These are phyloP conservation scores for Debaryomyces psychrophilus DNA, from an alignment of 1,139 yeast genomes.

Conservation along the genomic window DNA sequence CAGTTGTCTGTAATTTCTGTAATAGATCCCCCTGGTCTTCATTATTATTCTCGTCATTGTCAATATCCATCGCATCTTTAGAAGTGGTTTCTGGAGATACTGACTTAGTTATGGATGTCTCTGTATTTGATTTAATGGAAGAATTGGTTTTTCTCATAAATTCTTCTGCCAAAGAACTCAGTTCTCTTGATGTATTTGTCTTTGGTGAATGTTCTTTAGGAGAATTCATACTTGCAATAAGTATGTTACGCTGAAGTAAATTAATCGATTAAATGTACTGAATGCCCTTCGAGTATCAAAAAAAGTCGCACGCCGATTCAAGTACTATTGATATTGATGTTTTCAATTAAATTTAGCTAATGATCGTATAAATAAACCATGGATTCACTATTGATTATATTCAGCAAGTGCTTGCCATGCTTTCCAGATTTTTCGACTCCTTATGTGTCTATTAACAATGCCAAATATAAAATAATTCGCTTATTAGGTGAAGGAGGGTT, in stretches of 20 bases:
- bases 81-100: slow-evolving; percentile 4
- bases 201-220: slow-evolving; percentile 4
- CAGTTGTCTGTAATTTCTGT: slow-evolving; percentile 32
- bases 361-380: slow-evolving; percentile 16
- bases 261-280: background rate
- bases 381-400: slow-evolving; percentile 29
- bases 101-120: slow-evolving; percentile 1
- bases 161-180: slow-evolving; percentile 1
- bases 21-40: slow-evolving; percentile 26
- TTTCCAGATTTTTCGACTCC: slow-evolving; percentile 49
- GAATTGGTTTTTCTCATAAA: slow-evolving; percentile 1
- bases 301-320: slow-evolving; percentile 5
- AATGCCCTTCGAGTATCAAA: too few species aligned
- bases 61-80: slow-evolving; percentile 8
- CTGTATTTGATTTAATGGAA: background rate
- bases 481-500: slow-evolving; percentile 90
- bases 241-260: background rate
- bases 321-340: background rate
- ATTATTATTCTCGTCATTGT: slow-evolving; percentile 7
- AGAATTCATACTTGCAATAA: background rate
- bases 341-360: background rate
- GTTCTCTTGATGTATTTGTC: background rate
- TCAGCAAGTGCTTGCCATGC: slow-evolving; percentile 45
- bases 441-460: slow-evolving; percentile 51
- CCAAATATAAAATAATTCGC: slow-evolving; percentile 58